A percentile compares a stretch with the other conserved stretches of the same genome.
These are phyloP conservation scores for Akanthomyces lecanii DNA, from an alignment of 2,329 filamentous ascomycete species.

Conservation along the genomic window DNA sequence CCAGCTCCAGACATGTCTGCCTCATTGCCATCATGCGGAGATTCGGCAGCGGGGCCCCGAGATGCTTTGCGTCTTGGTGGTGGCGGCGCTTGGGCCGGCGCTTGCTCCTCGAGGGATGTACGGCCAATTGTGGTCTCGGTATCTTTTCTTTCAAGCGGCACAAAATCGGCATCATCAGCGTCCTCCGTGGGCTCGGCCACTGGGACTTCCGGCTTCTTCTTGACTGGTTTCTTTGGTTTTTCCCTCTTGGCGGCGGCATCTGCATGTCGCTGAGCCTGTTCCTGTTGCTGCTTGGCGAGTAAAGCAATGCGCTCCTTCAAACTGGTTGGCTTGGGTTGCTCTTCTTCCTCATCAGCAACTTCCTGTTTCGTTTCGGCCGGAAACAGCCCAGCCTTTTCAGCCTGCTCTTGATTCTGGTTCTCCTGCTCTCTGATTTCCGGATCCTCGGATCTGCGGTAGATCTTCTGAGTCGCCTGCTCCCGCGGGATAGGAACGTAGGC, in stretches of 20 bases:
- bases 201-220: constrained; percentile 57
- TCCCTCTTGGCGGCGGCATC: constrained; percentile 78
- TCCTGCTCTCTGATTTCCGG: constrained; percentile 64
- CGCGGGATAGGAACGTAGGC: constrained; percentile 77
- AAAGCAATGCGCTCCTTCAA: constrained; percentile 93
- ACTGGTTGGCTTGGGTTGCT: constrained; percentile 86
- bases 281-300: constrained; percentile 88
- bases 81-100: constrained; percentile 34
- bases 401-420: constrained; percentile 60
- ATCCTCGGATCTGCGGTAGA: constrained; percentile 86
- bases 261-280: constrained; percentile 78
- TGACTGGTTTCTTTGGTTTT: constrained; percentile 73
- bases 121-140: constrained; percentile 45
- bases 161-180: constrained; percentile 26
- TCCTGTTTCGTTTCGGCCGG: constrained; percentile 36
- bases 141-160: constrained; percentile 43
- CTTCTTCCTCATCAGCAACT: constrained; percentile 59
- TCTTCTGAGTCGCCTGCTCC: constrained; percentile 65
- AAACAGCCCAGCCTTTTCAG: constrained; percentile 63
- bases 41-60: constrained; percentile 39
- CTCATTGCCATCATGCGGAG: constrained; percentile 57
- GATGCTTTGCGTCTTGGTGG: constrained; percentile 52
- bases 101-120: constrained; percentile 46
- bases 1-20: constrained; percentile 62
- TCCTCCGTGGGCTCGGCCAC: constrained; percentile 25